Percentiles rank a stretch among this genome's conserved stretches.
Conservation (phyloP, 371 early-diverging fungal species). For the Fennellomyces sp. region DNA sequence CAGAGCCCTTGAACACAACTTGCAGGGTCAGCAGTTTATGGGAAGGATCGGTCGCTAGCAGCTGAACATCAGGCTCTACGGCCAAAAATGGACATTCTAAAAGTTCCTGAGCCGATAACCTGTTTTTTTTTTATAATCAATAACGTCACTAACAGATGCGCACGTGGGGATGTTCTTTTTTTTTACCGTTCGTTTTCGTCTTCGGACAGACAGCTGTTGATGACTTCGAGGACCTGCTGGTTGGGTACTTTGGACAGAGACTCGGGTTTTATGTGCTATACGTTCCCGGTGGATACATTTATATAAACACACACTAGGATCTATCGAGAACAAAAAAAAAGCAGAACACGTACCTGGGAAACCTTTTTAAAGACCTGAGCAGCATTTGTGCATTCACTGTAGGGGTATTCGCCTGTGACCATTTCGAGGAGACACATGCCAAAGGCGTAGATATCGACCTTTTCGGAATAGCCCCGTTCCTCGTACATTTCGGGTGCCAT, state of each 20-base stretch:
- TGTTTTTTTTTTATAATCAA: neutral
- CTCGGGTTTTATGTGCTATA: constrained; percentile 81
- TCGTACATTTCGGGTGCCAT: constrained; percentile 96
- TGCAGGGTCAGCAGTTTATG: constrained; percentile 79
- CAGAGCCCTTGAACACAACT: constrained; percentile 85
- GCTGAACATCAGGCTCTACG: constrained; percentile 69
- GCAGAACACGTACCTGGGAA: constrained; percentile 53
- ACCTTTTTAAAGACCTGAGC: constrained; percentile 89
- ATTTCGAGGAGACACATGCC: constrained; percentile 93
- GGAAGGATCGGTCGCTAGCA: constrained; percentile 62
- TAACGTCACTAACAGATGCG: neutral
- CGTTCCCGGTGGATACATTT: neutral
- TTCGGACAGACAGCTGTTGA: constrained; percentile 74
- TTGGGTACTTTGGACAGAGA: constrained; percentile 72
- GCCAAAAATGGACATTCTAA: constrained; percentile 86
- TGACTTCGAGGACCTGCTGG: constrained; percentile 75
- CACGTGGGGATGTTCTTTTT: no score
- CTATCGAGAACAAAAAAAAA: no score
- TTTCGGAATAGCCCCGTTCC: constrained; percentile 84
- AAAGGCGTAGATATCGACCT: constrained; percentile 92
- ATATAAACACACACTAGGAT: neutral
- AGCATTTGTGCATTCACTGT: constrained; percentile 85
- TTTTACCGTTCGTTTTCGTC: constrained; percentile 70
- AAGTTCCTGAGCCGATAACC: constrained; percentile 76
- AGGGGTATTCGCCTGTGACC: constrained; percentile 89